Evolutionary conservation across 331 rosid species (phyloP).

Genomic region (Acacia pycnantha): DNA sequence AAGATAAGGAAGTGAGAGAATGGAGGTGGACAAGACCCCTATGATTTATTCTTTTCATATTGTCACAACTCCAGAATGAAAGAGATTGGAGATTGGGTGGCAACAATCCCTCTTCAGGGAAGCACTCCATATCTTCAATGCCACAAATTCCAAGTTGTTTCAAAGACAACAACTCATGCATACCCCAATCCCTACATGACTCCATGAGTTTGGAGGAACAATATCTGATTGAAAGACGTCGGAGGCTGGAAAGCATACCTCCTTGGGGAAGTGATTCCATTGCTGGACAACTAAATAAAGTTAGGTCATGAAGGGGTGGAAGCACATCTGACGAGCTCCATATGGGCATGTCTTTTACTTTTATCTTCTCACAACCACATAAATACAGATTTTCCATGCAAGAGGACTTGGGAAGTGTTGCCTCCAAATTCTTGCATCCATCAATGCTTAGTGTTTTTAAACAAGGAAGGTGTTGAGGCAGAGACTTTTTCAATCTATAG

Average conservation of each 20-base stretch:
- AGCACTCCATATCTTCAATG: slow-evolving; percentile 14
- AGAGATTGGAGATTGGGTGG: not conserved
- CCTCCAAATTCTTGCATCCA: not conserved
- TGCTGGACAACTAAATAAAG: rapidly evolving
- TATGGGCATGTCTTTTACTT: too few relatives aligned
- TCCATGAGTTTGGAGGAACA: slow-evolving; percentile 9
- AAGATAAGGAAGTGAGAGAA: not conserved
- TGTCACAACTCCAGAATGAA: rapidly evolving
- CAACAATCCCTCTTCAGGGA: slow-evolving; percentile 25
- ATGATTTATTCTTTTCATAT: not conserved
- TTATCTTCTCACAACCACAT: too few relatives aligned
- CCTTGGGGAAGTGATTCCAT: not conserved
- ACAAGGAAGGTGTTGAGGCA: not conserved
- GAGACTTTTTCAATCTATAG: not conserved
- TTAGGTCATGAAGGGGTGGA: too few relatives aligned
- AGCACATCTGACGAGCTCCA: too few relatives aligned
- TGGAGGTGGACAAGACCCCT: not conserved
- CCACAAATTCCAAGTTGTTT: not conserved
- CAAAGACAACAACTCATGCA: slow-evolving; percentile 19
- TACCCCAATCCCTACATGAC: slow-evolving; percentile 12
- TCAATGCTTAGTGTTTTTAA: rapidly evolving
- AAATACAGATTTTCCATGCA: not conserved
- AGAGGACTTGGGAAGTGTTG: not conserved
- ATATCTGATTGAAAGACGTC: not conserved
- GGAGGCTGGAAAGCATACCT: not conserved